Evolutionary conservation across 768 basidiomycete species (phyloP), one percentile per base, ranked within the genome.

Genomic region (Serpula lacrymans): DNA sequence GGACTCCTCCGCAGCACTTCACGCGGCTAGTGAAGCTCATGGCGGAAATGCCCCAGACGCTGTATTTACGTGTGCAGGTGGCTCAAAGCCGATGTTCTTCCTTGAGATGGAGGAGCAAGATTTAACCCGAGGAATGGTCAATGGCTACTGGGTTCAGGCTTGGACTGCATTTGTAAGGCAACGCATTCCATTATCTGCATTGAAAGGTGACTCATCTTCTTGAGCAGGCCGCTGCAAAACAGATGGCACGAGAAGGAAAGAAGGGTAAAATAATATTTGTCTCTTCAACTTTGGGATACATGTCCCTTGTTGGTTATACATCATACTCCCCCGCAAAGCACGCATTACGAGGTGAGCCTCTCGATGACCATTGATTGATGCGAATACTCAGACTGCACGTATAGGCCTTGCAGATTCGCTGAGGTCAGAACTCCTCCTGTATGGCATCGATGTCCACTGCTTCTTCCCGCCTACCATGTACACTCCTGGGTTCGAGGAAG

Each of bases 321-420:
- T 76, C 80, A 1, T 95, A 95, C 60, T 69, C 86, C 0, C 88
- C 91, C 0, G 84, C 80, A 8, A 95, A 95, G 57, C 84, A 87
- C 51, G 93, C 93, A 6, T 58, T 95, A 5, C 67, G 89, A 64
- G 91, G 91, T 90, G 48, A 30, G 64, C 46, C 6, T 28, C 36
- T 14, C 24, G n/a, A 38, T 35, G 7, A 16, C 6, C 7, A 18
- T 12, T 17, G 4, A 39, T 17, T 7, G n/a, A 17, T 22, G 21
- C 4, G n/a, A n/a, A n/a, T 30, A 17, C 13, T 42, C 5, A 23
- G 25, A 27, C 9, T 38, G 24, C 10, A 26, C 17, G n/a, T 20
- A 6, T 53, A 92, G 90, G 85, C 11, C 77, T 96, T 0, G 88
- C 88, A 11, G 93, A 96, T 43, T 74, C 83, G 0, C 71, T 96